Percentiles rank a stretch among this genome's conserved stretches.
phyloP scores from a whole-genome alignment of 1,139 yeast species.

The Wickerhamomyces sp. region DNA sequence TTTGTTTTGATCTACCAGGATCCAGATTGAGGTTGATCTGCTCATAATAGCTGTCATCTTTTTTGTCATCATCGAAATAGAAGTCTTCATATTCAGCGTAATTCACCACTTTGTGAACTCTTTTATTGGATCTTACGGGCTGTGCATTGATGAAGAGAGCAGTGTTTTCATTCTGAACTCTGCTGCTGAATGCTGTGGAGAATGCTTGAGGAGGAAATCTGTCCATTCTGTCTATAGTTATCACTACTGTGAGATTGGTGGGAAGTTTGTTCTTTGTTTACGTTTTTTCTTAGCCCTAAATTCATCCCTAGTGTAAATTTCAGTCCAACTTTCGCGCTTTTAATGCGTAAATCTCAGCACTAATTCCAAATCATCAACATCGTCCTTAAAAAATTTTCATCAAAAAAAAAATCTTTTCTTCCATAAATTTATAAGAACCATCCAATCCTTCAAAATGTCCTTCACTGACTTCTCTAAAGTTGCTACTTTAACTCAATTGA shows the following conservation, averaged over 20 bases:
- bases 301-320: not conserved
- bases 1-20: conserved; percentile 2
- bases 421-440: not conserved
- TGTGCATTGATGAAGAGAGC: conserved; percentile 71
- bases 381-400: conserved; percentile 12
- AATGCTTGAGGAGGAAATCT: conserved; percentile 64
- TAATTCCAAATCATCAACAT: not conserved
- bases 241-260: too few species aligned
- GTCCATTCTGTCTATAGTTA: conserved; percentile 12
- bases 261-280: not conserved
- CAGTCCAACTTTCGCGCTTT: not conserved
- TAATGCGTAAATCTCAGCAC: conserved; percentile 5
- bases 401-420: conserved; percentile 4
- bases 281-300: conserved; percentile 3
- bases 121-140: conserved; percentile 70
- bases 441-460: conserved; percentile 43
- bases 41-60: conserved; percentile 17
- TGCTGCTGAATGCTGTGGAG: conserved; percentile 61
- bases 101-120: conserved; percentile 68
- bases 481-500: conserved; percentile 79
- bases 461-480: conserved; percentile 75
- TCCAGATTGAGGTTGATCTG: conserved; percentile 3
- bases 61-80: conserved; percentile 37
- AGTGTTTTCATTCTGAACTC: conserved; percentile 61
- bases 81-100: conserved; percentile 85